These are phyloP conservation scores for Primulina eburnea DNA, from an alignment of 257 asterid genomes.

Conservation along the genomic window DNA sequence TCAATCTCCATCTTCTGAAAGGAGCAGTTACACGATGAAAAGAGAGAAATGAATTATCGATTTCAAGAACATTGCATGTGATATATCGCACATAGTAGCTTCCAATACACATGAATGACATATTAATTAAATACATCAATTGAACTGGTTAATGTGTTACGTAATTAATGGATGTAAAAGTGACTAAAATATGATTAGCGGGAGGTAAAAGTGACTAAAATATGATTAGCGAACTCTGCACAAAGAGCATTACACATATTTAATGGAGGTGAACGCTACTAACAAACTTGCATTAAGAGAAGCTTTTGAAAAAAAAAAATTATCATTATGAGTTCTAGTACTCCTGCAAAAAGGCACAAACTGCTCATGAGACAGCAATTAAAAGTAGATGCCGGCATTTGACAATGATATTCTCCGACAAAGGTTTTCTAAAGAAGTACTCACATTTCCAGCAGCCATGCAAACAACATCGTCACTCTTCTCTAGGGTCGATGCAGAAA, in stretches of 20 bases:
- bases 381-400: slow-evolving; percentile 14
- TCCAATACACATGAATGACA: not conserved
- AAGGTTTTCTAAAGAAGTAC: slow-evolving; percentile 16
- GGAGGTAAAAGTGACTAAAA: not conserved
- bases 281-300: too few species aligned
- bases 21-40: slow-evolving; percentile 25
- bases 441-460: slow-evolving; percentile 39
- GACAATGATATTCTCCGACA: slow-evolving; percentile 8
- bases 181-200: slow-evolving; percentile 14
- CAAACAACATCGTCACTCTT: slow-evolving; percentile 57
- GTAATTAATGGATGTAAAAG: not conserved
- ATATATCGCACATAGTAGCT: slow-evolving; percentile 3
- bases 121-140: not conserved
- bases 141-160: slow-evolving; percentile 9
- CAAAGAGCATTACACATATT: not conserved
- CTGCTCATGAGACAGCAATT: slow-evolving; percentile 6
- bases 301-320: not conserved
- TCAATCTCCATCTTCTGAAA: slow-evolving; percentile 26
- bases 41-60: slow-evolving; percentile 13
- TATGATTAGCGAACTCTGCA: not conserved
- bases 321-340: not conserved
- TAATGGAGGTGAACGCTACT: not conserved
- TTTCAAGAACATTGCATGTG: slow-evolving; percentile 8
- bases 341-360: slow-evolving; percentile 8
- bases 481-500: slow-evolving; percentile 56